Evolutionary conservation across 345 rosid genomes (phyloP), one percentile per base, ranked within the genome.

Genomic region (Camelina laxa): DNA sequence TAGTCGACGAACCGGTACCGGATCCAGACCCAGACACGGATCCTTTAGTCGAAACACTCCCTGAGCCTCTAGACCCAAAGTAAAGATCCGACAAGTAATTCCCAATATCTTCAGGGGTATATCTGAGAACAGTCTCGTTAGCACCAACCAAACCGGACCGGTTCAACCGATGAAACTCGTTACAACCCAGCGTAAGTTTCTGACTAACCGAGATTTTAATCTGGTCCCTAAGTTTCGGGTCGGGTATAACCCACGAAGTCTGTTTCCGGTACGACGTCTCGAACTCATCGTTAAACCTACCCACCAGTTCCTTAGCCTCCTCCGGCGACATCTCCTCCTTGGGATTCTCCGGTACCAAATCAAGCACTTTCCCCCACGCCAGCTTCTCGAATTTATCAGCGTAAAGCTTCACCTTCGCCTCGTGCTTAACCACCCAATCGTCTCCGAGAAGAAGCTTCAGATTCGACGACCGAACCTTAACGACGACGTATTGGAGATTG

Each of bases 401-500:
- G 78, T 90, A 94, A 60, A 83, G 93, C 30, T 27, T 80, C 36
- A 86, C 88, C 78, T 87, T 88, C 14, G 56, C 65, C 50, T 90
- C 96, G 74, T 92, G 93, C 57, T 81, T 84, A 9, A 45, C 67
- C 10, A 78, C 17, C 98, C 98, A 94, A 7, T 85, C 91, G 19
- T 87, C 96, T 24, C 98, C 95, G 69, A 91, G 85, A n/a, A 90
- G 82, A 57, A 78, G 60, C 72, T 64, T 85, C 60, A 94, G 80
- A 66, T 61, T 83, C 58, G 97, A 87, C 9, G 78, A 71, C 2
- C 86, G 79, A 38, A 84, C 97, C 60, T 91, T 91, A 7, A 41
- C 74, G 78, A 88, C 85, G 65, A 94, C 80, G 86, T 94, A 91
- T 16, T 87, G 95, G 47, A 94, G 96, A 74, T 94, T 94, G 53